Evolutionary conservation across 1,284 basidiomycete genomes (phyloP).

Genomic region (Takashimella koratensis): DNA sequence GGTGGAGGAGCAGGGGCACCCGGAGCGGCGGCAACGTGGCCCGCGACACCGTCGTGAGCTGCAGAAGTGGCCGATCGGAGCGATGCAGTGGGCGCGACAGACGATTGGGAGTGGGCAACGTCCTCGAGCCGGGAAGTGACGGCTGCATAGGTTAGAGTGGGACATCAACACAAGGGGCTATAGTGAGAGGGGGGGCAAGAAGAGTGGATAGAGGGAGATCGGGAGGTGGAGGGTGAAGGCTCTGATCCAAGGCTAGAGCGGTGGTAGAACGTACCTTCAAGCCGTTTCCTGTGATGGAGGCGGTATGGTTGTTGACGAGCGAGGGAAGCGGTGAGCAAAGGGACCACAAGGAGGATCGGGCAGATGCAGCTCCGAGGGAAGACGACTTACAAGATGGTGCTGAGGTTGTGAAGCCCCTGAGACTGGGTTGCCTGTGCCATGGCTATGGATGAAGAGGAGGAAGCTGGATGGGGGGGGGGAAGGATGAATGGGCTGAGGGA

Average conservation of each 20-base stretch:
- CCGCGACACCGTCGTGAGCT: slow-evolving; percentile 37
- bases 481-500: background rate
- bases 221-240: background rate
- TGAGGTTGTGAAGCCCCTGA: slow-evolving; percentile 41
- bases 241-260: background rate
- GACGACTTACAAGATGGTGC: slow-evolving; percentile 43
- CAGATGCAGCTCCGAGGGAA: background rate
- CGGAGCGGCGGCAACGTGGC: slow-evolving; percentile 37
- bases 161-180: background rate
- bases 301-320: background rate
- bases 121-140: slow-evolving; percentile 94
- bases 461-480: background rate
- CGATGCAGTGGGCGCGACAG: slow-evolving; percentile 19
- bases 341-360: too few species aligned
- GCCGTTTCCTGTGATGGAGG: slow-evolving; percentile 38
- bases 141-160: slow-evolving; percentile 58
- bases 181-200: background rate
- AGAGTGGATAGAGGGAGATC: slow-evolving; percentile 4
- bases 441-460: background rate
- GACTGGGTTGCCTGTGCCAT: slow-evolving; percentile 21
- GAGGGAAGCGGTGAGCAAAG: background rate
- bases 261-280: slow-evolving; percentile 56
- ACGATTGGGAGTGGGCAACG: slow-evolving; percentile 58
- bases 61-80: slow-evolving; percentile 41
- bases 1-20: slow-evolving; percentile 50